These are phyloP conservation scores for Penicillium canariense DNA, from an alignment of 495 filamentous ascomycete genomes.

Conservation along the genomic window DNA sequence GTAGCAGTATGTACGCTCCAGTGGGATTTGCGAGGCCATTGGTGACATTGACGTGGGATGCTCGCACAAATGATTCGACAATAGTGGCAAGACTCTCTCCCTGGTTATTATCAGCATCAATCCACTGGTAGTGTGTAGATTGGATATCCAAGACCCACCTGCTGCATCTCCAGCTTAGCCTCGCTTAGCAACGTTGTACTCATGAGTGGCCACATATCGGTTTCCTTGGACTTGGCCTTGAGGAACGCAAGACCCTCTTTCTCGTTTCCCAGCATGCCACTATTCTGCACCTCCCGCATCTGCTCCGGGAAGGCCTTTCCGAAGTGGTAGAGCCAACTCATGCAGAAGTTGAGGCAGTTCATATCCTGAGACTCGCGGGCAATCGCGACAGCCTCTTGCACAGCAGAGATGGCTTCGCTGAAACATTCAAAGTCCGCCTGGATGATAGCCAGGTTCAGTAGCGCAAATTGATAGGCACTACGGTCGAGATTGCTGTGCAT, in stretches of 20 bases:
- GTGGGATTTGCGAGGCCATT: conserved; percentile 70
- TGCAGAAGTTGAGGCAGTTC: conserved; percentile 88
- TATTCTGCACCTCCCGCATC: conserved; percentile 65
- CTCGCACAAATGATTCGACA: conserved; percentile 74
- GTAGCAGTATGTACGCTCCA: conserved; percentile 69
- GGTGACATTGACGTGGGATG: conserved; percentile 76
- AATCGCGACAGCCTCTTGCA: conserved; percentile 88
- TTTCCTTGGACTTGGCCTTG: conserved; percentile 83
- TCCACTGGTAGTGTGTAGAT: neutral
- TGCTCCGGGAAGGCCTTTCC: conserved; percentile 77
- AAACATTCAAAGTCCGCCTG: conserved; percentile 95
- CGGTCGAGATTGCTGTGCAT: conserved; percentile 78
- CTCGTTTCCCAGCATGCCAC: conserved; percentile 71
- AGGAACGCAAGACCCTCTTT: conserved; percentile 81
- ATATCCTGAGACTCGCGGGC: conserved; percentile 91
- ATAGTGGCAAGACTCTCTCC: conserved; percentile 78
- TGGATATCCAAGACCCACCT: conserved; percentile 35
- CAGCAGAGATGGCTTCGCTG: conserved; percentile 84
- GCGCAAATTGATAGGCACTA: conserved; percentile 91
- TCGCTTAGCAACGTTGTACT: conserved; percentile 85
- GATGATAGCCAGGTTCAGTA: conserved; percentile 89
- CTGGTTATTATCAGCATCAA: conserved; percentile 34
- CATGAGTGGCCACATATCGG: conserved; percentile 81
- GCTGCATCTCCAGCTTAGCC: conserved; percentile 71
- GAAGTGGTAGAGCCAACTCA: conserved; percentile 98